Conservation (phyloP, 2,329 filamentous ascomycete species). For the Gnomoniopsis smithogilvyi region DNA sequence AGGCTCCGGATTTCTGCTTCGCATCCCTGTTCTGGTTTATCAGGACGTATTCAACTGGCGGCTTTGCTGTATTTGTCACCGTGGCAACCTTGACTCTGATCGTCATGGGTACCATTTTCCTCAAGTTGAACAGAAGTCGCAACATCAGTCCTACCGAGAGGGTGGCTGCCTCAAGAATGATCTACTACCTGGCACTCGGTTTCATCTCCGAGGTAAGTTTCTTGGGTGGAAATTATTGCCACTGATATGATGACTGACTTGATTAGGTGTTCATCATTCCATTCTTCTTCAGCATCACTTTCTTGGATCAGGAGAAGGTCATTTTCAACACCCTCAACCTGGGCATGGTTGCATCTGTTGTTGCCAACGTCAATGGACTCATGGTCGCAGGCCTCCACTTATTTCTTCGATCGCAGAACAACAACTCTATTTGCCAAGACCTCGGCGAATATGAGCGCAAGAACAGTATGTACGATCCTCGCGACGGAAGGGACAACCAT, state of each 20-base stretch:
- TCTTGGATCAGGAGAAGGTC: constrained; percentile 34
- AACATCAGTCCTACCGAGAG: constrained; percentile 57
- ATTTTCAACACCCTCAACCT: constrained; percentile 43
- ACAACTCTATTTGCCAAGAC: constrained; percentile 49
- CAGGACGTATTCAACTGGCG: constrained; percentile 55
- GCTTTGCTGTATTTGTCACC: constrained; percentile 50
- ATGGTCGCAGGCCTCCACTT: constrained; percentile 64
- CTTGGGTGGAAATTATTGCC: not conserved
- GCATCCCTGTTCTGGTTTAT: constrained; percentile 68
- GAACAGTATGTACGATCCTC: constrained; percentile 40
- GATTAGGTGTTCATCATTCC: constrained; percentile 56
- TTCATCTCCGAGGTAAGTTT: constrained; percentile 54
- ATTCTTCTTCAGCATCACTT: constrained; percentile 58
- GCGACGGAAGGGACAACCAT: constrained; percentile 29
- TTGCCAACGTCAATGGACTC: constrained; percentile 63
- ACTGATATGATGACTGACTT: not conserved
- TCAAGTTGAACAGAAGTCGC: constrained; percentile 52
- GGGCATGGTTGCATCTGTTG: constrained; percentile 62
- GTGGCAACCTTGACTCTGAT: constrained; percentile 49
- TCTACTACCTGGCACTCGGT: constrained; percentile 61
- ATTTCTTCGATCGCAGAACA: constrained; percentile 62
- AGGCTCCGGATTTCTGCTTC: constrained; percentile 59
- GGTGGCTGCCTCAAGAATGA: constrained; percentile 64
- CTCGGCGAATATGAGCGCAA: constrained; percentile 43
- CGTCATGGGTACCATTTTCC: constrained; percentile 51